Percentiles rank a stretch among this genome's conserved stretches.
These are phyloP conservation scores for Ulota crispa DNA, from an alignment of 225 moss, liverwort and hornwort genomes.

Conservation along the genomic window DNA sequence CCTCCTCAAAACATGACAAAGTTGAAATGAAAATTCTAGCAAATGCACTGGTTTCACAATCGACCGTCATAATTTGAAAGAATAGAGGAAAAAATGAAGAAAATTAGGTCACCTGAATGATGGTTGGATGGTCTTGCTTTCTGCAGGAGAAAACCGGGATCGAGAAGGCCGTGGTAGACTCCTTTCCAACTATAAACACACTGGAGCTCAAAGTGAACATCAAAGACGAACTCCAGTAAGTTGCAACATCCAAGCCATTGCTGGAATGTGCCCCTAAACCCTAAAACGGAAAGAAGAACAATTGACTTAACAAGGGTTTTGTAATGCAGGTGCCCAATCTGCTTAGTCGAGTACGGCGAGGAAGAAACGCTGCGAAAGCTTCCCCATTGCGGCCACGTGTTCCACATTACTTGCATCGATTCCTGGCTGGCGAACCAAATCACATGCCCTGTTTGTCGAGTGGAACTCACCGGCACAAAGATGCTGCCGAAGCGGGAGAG, in stretches of 20 bases:
- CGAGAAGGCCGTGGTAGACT: constrained; percentile 31
- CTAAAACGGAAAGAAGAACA: not conserved
- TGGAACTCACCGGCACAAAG: constrained; percentile 24
- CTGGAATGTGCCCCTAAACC: not conserved
- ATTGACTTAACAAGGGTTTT: not conserved
- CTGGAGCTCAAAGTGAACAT: constrained; percentile 39
- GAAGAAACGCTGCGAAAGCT: constrained; percentile 45
- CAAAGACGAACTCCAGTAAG: constrained; percentile 56
- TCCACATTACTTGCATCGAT: constrained; percentile 53
- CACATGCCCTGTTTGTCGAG: constrained; percentile 61
- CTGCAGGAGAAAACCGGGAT: constrained; percentile 39
- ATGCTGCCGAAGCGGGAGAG: not conserved
- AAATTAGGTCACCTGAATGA: not conserved
- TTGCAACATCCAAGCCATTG: not conserved
- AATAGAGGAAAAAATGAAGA: not conserved
- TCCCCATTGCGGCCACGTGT: constrained; percentile 48
- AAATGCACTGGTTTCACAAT: not conserved
- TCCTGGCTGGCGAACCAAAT: constrained; percentile 45
- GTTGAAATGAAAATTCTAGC: too few relatives aligned
- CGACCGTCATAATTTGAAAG: not conserved
- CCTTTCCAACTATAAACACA: constrained; percentile 46
- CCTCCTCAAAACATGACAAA: not conserved
- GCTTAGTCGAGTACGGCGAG: constrained; percentile 41
- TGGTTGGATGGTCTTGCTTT: not conserved
- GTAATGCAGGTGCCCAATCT: constrained; percentile 54